These are phyloP conservation scores for Bryoglossum gracile DNA, from an alignment of 495 filamentous ascomycete genomes.

Conservation along the genomic window DNA sequence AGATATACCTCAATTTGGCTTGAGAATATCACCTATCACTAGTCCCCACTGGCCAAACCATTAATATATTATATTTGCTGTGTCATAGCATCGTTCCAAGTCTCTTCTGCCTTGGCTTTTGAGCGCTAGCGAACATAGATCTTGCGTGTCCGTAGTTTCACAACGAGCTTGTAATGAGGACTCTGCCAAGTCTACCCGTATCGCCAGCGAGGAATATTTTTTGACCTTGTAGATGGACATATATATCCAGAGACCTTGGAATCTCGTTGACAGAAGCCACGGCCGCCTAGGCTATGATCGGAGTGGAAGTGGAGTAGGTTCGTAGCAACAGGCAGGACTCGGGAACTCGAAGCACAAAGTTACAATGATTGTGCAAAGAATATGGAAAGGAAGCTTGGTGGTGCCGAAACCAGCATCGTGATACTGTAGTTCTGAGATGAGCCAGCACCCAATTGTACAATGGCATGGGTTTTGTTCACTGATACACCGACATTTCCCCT, in stretches of 20 bases:
- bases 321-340: too few relatives aligned
- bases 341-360: too few relatives aligned
- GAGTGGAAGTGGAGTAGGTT: neutral
- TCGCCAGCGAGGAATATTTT: constrained; percentile 18
- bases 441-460: too few relatives aligned
- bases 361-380: too few relatives aligned
- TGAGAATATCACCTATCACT: constrained; percentile 15
- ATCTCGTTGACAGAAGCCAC: too few relatives aligned
- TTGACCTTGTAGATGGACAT: constrained; percentile 12
- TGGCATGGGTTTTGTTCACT: too few relatives aligned
- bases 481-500: too few relatives aligned
- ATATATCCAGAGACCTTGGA: too few relatives aligned
- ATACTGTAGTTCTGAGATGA: too few relatives aligned
- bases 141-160: constrained; percentile 6
- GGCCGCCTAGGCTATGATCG: neutral
- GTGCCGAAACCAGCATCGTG: too few relatives aligned
- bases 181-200: constrained; percentile 19
- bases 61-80: constrained; percentile 2
- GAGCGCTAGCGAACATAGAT: constrained; percentile 6
- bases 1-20: constrained; percentile 13
- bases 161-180: constrained; percentile 10
- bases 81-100: constrained; percentile 11
- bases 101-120: neutral
- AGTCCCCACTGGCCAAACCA: constrained; percentile 5
- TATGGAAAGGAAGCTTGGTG: too few relatives aligned